Evolutionary conservation across 1,139 yeast genomes (phyloP).

Genomic region (Sugiyamaella grinbergsii): DNA sequence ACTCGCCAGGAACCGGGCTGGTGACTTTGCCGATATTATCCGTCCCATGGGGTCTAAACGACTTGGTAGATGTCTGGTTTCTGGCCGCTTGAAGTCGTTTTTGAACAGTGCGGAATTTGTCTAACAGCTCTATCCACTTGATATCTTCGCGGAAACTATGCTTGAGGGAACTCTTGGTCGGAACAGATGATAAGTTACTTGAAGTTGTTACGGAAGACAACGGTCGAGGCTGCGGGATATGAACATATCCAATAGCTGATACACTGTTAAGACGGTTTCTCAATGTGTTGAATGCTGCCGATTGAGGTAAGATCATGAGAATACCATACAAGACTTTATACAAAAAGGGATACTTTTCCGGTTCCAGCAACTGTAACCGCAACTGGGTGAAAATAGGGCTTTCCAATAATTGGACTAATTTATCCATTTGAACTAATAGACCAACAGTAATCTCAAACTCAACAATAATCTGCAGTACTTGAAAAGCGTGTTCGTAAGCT

Average conservation of each 20-base stretch:
- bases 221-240: slow-evolving; percentile 32
- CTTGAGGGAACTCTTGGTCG: slow-evolving; percentile 17
- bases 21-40: slow-evolving; percentile 1
- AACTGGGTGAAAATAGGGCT: slow-evolving; percentile 90
- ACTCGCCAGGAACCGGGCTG: slow-evolving; percentile 6
- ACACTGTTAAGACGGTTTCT: slow-evolving; percentile 72
- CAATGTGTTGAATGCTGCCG: slow-evolving; percentile 83
- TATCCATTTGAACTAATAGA: slow-evolving; percentile 74
- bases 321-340: slow-evolving; percentile 90
- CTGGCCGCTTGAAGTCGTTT: slow-evolving; percentile 53
- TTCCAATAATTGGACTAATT: slow-evolving; percentile 75
- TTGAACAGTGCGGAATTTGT: slow-evolving; percentile 62
- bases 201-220: slow-evolving; percentile 8
- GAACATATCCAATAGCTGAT: slow-evolving; percentile 45
- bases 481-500: slow-evolving; percentile 84
- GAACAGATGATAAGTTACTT: slow-evolving; percentile 2
- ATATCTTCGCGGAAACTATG: slow-evolving; percentile 31
- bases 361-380: slow-evolving; percentile 84
- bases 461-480: slow-evolving; percentile 71
- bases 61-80: slow-evolving; percentile 20
- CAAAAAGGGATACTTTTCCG: slow-evolving; percentile 76
- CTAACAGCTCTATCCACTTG: slow-evolving; percentile 59
- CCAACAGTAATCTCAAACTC: slow-evolving; percentile 75
- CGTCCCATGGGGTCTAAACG: slow-evolving; percentile 7
- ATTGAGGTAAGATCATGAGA: slow-evolving; percentile 92